Evolutionary conservation across 2,329 filamentous ascomycete species (phyloP).

Genomic region (Emmonsiellopsis sp.): DNA sequence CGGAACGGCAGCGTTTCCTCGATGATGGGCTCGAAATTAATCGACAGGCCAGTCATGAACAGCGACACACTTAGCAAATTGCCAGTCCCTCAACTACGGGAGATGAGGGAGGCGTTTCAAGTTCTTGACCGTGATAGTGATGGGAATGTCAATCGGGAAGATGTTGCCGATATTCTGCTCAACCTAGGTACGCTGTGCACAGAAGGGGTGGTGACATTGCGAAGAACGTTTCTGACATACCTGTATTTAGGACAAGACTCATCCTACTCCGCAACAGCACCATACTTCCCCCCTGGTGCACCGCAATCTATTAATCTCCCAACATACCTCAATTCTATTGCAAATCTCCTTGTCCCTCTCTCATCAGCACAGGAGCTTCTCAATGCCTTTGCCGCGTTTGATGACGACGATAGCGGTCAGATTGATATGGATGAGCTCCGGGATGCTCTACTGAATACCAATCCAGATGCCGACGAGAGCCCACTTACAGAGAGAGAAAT

Average conservation of each 20-base stretch:
- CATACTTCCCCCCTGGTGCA: constrained; percentile 67
- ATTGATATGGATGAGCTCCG: constrained; percentile 75
- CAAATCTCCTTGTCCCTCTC: constrained; percentile 62
- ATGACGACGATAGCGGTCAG: constrained; percentile 90
- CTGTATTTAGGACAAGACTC: constrained; percentile 58
- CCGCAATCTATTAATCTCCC: constrained; percentile 72
- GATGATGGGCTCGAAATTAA: constrained; percentile 19
- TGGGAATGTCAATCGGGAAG: constrained; percentile 69
- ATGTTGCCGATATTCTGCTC: constrained; percentile 77
- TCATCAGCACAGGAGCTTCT: constrained; percentile 72
- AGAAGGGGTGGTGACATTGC: neutral
- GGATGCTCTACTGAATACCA: constrained; percentile 73
- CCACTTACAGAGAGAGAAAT: constrained; percentile 63
- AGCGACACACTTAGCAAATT: constrained; percentile 30
- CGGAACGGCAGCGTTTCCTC: constrained; percentile 20
- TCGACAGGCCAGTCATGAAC: constrained; percentile 17
- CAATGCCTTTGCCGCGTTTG: constrained; percentile 89
- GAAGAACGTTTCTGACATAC: neutral
- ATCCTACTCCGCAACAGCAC: constrained; percentile 58
- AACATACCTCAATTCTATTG: constrained; percentile 74
- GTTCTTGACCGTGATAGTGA: constrained; percentile 86
- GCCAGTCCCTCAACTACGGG: constrained; percentile 72
- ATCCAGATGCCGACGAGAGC: constrained; percentile 61
- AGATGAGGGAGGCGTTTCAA: constrained; percentile 86
- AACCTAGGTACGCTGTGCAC: constrained; percentile 56